Conservation (phyloP, 1,284 basidiomycete genomes). For the Irpex sp. region DNA sequence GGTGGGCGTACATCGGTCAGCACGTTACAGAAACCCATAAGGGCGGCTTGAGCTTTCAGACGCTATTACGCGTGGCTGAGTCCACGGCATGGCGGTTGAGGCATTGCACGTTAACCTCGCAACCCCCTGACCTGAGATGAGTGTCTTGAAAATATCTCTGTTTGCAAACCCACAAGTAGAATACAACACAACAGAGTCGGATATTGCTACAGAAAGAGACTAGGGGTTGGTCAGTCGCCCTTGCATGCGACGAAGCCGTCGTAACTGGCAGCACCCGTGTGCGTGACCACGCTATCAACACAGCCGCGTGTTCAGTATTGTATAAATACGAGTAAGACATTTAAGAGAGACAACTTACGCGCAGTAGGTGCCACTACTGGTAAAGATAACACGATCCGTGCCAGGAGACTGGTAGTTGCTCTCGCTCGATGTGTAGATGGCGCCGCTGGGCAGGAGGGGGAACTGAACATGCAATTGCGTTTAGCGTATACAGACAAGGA, state of each 20-base stretch:
- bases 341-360: slow-evolving; percentile 14
- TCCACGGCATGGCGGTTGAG: too few relatives aligned
- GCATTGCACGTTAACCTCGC: too few relatives aligned
- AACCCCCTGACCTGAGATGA: too few relatives aligned
- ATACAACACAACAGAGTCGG: too few relatives aligned
- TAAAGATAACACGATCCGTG: slow-evolving; percentile 27
- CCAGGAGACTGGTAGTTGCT: slow-evolving; percentile 21
- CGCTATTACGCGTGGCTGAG: too few relatives aligned
- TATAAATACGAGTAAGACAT: background rate
- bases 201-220: too few relatives aligned
- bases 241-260: slow-evolving; percentile 27
- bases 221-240: slow-evolving; percentile 14
- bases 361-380: slow-evolving; percentile 25
- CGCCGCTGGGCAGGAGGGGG: slow-evolving; percentile 23
- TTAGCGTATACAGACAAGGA: background rate
- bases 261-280: slow-evolving; percentile 27
- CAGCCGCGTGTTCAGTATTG: background rate
- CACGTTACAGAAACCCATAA: too few relatives aligned
- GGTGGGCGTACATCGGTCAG: too few relatives aligned
- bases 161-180: too few relatives aligned
- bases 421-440: slow-evolving; percentile 20
- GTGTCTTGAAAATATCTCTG: too few relatives aligned
- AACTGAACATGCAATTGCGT: slow-evolving; percentile 13
- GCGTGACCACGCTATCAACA: slow-evolving; percentile 25
- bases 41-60: too few relatives aligned